A percentile compares a stretch with the other conserved stretches of the same genome.
Conservation (phyloP, 108 stramenopile genomes). For the Bacterosira constricta region DNA sequence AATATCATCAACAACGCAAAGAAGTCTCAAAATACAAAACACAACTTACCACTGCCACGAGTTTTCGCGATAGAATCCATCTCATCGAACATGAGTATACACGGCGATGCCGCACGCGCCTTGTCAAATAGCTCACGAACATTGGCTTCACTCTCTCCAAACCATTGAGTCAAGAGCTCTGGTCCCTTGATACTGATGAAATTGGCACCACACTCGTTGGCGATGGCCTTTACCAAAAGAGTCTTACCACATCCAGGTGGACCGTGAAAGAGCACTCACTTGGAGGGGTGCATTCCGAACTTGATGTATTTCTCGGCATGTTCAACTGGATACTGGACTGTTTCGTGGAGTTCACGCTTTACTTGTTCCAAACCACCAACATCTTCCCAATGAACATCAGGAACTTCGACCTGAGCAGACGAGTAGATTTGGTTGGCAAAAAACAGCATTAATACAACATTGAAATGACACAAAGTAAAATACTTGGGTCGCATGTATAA, state of each 20-base stretch:
- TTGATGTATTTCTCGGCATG: conserved; percentile 96
- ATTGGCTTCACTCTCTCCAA: conserved; percentile 99
- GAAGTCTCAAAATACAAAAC: neutral
- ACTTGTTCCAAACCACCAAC: conserved; percentile 99
- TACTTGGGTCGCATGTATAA: neutral
- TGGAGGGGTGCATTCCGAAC: conserved; percentile 96
- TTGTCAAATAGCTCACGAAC: conserved; percentile 99
- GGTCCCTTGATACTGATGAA: conserved; percentile 99
- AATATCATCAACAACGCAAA: neutral
- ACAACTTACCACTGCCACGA: conserved; percentile 82
- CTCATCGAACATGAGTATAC: conserved; percentile 99
- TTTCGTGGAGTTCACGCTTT: conserved; percentile 98
- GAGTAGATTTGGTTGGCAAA: too few relatives aligned
- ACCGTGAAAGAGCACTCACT: conserved; percentile 98
- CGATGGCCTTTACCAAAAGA: conserved; percentile 98
- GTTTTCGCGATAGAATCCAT: conserved; percentile 99
- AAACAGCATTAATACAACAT: conserved; percentile 3
- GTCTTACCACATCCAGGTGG: conserved; percentile 99
- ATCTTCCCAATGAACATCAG: conserved; percentile 97
- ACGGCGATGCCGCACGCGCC: conserved; percentile 98
- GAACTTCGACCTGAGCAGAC: conserved; percentile 67
- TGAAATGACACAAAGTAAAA: conserved; percentile 5
- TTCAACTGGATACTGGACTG: conserved; percentile 98
- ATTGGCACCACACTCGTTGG: conserved; percentile 99
- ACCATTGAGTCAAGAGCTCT: conserved; percentile 98